Percentiles rank a stretch among this genome's conserved stretches.
phyloP scores from a whole-genome alignment of 495 filamentous ascomycete species.

The Pseudotulostoma volvatum region DNA sequence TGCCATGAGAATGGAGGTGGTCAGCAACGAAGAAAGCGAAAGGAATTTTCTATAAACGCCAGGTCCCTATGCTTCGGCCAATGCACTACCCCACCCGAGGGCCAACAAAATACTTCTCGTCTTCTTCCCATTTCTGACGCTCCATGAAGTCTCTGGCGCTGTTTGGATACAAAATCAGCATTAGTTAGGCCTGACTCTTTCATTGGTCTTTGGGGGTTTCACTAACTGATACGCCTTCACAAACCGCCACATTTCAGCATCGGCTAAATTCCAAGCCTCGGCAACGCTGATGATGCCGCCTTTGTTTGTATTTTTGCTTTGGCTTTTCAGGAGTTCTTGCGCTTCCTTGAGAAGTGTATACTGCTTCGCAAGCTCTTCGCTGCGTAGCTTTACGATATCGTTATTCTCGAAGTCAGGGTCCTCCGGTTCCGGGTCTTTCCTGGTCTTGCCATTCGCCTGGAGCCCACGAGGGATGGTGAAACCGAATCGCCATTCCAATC shows the following conservation, averaged over 20 bases:
- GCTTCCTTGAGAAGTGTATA: slow-evolving; percentile 46
- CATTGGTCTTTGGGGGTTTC: too few relatives aligned
- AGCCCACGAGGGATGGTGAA: slow-evolving; percentile 52
- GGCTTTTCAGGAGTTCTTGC: slow-evolving; percentile 30
- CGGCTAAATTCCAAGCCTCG: slow-evolving; percentile 87
- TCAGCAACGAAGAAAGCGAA: background rate
- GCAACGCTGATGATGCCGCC: slow-evolving; percentile 40
- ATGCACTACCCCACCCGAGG: slow-evolving; percentile 10
- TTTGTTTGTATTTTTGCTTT: slow-evolving; percentile 11
- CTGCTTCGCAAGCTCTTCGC: slow-evolving; percentile 34
- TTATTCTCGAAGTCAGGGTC: slow-evolving; percentile 28
- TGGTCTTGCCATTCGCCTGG: slow-evolving; percentile 34
- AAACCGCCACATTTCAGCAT: slow-evolving; percentile 89
- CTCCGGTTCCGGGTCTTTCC: slow-evolving; percentile 23
- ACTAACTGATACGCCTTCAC: slow-evolving; percentile 48
- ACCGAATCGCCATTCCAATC: slow-evolving; percentile 79
- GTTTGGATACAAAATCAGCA: background rate
- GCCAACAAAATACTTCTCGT: slow-evolving; percentile 27
- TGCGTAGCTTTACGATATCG: slow-evolving; percentile 19
- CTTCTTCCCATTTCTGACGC: slow-evolving; percentile 30
- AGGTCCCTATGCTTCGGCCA: slow-evolving; percentile 21
- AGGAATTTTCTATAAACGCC: slow-evolving; percentile 17
- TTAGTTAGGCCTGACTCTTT: too few relatives aligned
- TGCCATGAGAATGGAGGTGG: too few relatives aligned
- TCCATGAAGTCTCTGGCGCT: slow-evolving; percentile 31